Evolutionary conservation across 2,329 filamentous ascomycete genomes (phyloP).

Genomic region (Monosporascus sp.): DNA sequence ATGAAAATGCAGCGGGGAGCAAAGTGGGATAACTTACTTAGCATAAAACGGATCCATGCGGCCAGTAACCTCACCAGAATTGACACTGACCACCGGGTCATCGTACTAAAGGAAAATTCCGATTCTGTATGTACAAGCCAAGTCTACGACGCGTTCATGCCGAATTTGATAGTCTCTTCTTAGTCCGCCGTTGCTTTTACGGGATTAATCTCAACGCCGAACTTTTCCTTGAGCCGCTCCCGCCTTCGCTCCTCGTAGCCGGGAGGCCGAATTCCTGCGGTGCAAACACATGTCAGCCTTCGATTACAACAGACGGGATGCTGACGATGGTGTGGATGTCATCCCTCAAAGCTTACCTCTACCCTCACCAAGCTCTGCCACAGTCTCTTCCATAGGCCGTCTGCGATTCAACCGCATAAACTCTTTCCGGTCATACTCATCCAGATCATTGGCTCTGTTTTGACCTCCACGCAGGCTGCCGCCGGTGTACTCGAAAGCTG

Average conservation of each 20-base stretch:
- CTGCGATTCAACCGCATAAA: constrained; percentile 68
- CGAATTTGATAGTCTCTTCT: constrained; percentile 1
- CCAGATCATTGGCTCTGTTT: constrained; percentile 48
- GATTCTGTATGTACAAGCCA: constrained; percentile 23
- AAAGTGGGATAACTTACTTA: constrained; percentile 13
- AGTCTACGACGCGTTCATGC: background rate
- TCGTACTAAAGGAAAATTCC: constrained; percentile 8
- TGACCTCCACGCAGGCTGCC: constrained; percentile 49
- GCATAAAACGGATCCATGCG: background rate
- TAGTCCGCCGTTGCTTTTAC: constrained; percentile 48
- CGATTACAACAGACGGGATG: constrained; percentile 1
- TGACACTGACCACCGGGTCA: constrained; percentile 4
- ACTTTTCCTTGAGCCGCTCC: constrained; percentile 77
- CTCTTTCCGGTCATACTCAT: constrained; percentile 74
- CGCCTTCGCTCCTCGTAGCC: constrained; percentile 82
- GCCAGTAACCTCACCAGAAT: constrained; percentile 3
- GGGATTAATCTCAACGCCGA: constrained; percentile 77
- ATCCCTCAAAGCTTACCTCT: constrained; percentile 55
- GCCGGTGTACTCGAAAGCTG: constrained; percentile 59
- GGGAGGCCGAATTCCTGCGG: constrained; percentile 68
- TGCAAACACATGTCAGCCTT: constrained; percentile 2
- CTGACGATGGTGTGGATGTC: background rate
- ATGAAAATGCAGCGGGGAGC: background rate
- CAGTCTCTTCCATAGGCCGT: constrained; percentile 71
- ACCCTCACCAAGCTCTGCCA: constrained; percentile 79